These are phyloP conservation scores for Trichoderma oligosporum DNA, from an alignment of 2,329 filamentous ascomycete species.

Conservation along the genomic window DNA sequence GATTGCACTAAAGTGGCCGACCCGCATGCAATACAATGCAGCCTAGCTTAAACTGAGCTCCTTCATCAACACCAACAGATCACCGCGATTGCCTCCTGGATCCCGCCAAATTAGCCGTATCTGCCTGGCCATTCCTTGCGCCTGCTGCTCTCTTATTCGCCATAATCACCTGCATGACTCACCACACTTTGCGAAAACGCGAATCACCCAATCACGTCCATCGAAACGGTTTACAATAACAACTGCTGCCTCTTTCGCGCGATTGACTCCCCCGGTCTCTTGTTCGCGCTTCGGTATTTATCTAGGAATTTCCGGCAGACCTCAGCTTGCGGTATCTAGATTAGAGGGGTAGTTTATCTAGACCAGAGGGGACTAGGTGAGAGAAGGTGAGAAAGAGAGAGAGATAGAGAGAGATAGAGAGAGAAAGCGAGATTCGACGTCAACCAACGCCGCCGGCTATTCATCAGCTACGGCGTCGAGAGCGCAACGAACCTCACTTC, in stretches of 20 bases:
- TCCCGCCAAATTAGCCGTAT: slow-evolving; percentile 1
- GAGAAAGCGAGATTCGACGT: background rate
- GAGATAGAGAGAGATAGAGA: no score
- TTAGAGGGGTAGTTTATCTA: background rate
- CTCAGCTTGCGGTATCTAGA: background rate
- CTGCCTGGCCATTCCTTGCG: slow-evolving; percentile 9
- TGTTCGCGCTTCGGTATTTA: background rate
- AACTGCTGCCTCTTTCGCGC: slow-evolving; percentile 11
- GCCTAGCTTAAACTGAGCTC: background rate
- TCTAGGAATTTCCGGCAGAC: background rate
- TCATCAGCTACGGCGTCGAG: background rate
- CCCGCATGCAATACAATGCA: slow-evolving; percentile 11
- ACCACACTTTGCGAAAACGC: background rate
- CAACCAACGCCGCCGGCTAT: background rate
- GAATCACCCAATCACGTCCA: slow-evolving; percentile 4
- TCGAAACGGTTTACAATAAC: background rate
- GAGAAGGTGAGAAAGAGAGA: no score
- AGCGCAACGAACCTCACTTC: background rate
- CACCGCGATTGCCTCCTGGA: background rate
- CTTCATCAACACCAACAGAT: background rate
- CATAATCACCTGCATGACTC: slow-evolving; percentile 6
- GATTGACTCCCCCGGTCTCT: background rate
- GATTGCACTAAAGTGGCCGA: slow-evolving; percentile 13
- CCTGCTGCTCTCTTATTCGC: slow-evolving; percentile 2
- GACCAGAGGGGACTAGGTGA: background rate